Percentiles rank a stretch among this genome's conserved stretches.
Conservation (phyloP, 352 stramenopile genomes). For the Phytophthora boehmeriae region DNA sequence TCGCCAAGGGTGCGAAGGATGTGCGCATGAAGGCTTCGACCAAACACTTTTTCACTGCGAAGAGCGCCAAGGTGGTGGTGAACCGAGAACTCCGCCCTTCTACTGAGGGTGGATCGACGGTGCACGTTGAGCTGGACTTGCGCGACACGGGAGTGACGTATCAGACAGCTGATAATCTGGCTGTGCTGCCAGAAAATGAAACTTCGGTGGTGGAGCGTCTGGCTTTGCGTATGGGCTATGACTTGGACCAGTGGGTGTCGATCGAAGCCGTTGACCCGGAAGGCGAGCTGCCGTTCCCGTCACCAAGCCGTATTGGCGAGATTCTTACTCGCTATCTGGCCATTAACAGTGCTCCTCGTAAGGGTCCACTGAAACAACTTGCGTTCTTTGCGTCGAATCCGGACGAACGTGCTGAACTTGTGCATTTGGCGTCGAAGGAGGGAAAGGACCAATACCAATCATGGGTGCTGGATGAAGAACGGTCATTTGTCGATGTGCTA, state of each 20-base stretch:
- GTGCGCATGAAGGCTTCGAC: constrained; percentile 79
- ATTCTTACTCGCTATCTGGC: constrained; percentile 94
- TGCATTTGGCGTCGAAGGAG: constrained; percentile 78
- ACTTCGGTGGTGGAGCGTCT: constrained; percentile 81
- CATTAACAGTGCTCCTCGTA: constrained; percentile 92
- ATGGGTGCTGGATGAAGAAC: constrained; percentile 91
- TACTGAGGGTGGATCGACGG: constrained; percentile 80
- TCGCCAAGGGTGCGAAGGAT: constrained; percentile 14
- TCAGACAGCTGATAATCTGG: constrained; percentile 94
- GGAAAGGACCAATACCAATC: constrained; percentile 94
- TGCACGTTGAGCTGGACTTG: constrained; percentile 92
- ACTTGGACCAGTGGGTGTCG: constrained; percentile 91
- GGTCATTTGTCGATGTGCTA: constrained; percentile 93
- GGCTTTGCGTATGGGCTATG: constrained; percentile 82
- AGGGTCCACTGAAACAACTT: constrained; percentile 82
- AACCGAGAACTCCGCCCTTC: constrained; percentile 91
- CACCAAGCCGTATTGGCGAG: constrained; percentile 92
- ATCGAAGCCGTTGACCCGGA: constrained; percentile 65
- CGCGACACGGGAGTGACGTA: constrained; percentile 87
- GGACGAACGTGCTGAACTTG: constrained; percentile 56
- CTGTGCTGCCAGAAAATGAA: constrained; percentile 92
- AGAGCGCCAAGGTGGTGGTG: constrained; percentile 83
- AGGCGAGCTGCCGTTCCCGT: constrained; percentile 92
- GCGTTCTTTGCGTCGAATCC: constrained; percentile 73
- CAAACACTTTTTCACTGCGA: constrained; percentile 92